Base-by-base conservation (phyloP, 805 yeast genomes). In the Teunomyces cretensis region DNA sequence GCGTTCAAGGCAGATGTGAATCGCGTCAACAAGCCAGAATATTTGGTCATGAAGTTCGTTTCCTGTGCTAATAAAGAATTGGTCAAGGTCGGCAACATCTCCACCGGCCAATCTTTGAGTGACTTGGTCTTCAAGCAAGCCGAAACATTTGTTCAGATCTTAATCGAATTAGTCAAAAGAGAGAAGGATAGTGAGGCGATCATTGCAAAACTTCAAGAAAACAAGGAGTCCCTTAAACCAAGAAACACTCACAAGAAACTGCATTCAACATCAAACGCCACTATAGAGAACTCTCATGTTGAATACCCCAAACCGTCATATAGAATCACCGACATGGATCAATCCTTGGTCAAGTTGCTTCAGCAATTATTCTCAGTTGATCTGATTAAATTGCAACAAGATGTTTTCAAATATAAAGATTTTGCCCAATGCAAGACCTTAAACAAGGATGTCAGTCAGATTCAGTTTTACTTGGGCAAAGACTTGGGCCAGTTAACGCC, bases 291-390 rank as follows among this genome's bases (percentile, higher is more conserved):
- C 31, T 14, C 42, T 3, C 12, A 39, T 42, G 56, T 48, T 2
- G 57, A 53, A 27, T 69, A 63, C 43, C 58, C 61, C 3, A 62
- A 62, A 28, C 86, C 88, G 1, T 69, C 83, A 0, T 85, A 75
- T 55, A 69, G 74, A 30, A 44, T 82, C 1, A 51, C 71, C 0
- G 88, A 84, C 48, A 78, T 85, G 64, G 78, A 80, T 14, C 70
- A 74, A 47, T 74, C 81, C 1, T 41, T 57, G 43, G 47, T 70
- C 7, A 41, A 24, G n/a, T 62, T 78, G 17, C 54, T 86, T 8
- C 73, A 70, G 31, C 60, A 64, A 2, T 43, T 85, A n/a, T 83
- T 86, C 55, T 55, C 58, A 3, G 67, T 80, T 2, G 79, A 80
- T 41, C 70, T 65, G 2, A 52, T 68, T 1, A 68, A 71, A 42